A percentile compares a stretch with the other conserved stretches of the same genome.
Evolutionary conservation across 2,329 filamentous ascomycete genomes (phyloP).

Genomic region (Tolypocladium guangdongense): DNA sequence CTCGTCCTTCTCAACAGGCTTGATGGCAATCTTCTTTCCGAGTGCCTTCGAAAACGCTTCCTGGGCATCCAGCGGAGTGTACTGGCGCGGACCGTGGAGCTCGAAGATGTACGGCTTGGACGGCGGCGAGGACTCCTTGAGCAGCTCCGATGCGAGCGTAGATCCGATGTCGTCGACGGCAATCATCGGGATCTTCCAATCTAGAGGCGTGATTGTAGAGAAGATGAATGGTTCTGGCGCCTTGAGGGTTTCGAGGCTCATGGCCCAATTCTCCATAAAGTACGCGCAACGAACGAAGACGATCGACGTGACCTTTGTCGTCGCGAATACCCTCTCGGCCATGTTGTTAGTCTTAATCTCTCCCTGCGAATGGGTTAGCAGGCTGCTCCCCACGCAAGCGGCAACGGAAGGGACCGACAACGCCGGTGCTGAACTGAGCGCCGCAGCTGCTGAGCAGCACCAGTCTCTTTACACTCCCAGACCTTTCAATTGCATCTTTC

Average conservation of each 20-base stretch:
- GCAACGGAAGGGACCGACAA: slow-evolving; percentile 10
- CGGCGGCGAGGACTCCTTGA: slow-evolving; percentile 8
- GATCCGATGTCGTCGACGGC: slow-evolving; percentile 14
- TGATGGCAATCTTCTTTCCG: slow-evolving; percentile 14
- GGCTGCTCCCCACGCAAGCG: not conserved
- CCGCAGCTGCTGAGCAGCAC: slow-evolving; percentile 20
- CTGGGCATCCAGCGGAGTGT: slow-evolving; percentile 18
- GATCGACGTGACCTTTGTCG: slow-evolving; percentile 10
- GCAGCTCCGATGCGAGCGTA: slow-evolving; percentile 13
- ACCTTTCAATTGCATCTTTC: slow-evolving; percentile 13
- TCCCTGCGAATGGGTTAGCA: slow-evolving; percentile 13
- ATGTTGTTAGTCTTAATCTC: slow-evolving; percentile 24
- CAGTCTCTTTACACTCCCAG: slow-evolving; percentile 15
- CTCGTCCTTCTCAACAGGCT: slow-evolving; percentile 13
- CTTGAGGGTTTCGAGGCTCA: slow-evolving; percentile 14
- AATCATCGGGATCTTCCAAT: slow-evolving; percentile 21
- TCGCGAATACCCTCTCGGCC: slow-evolving; percentile 15
- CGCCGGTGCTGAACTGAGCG: slow-evolving; percentile 20
- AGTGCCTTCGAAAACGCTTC: slow-evolving; percentile 15
- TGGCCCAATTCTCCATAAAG: slow-evolving; percentile 29
- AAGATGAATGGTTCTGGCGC: slow-evolving; percentile 17
- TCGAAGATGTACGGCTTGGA: slow-evolving; percentile 17
- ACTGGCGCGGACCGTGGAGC: slow-evolving; percentile 17
- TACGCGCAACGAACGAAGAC: slow-evolving; percentile 21
- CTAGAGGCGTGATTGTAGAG: slow-evolving; percentile 21